These are phyloP conservation scores for Polymyxa betae DNA, from an alignment of 208 protist species.

Conservation along the genomic window DNA sequence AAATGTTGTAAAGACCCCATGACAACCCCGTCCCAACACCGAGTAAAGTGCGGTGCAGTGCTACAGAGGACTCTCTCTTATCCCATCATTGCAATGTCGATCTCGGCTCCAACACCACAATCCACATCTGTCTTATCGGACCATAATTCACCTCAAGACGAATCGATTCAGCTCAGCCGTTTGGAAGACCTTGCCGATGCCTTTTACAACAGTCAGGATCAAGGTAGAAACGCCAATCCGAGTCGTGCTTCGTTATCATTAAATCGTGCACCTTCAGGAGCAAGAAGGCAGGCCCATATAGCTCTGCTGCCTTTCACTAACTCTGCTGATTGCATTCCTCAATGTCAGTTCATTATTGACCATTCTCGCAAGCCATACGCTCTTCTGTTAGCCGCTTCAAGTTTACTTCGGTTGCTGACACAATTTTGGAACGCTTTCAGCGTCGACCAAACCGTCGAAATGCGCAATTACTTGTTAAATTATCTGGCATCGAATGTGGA, in stretches of 20 bases:
- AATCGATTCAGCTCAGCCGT: background rate
- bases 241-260: background rate
- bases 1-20: no score
- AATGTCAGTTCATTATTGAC: slow-evolving; percentile 16
- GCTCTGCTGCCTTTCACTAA: background rate
- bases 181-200: background rate
- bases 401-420: slow-evolving; percentile 21
- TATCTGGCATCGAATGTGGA: background rate
- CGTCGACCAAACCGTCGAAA: slow-evolving; percentile 35
- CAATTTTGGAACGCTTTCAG: slow-evolving; percentile 47
- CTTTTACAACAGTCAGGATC: background rate
- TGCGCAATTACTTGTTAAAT: slow-evolving; percentile 40
- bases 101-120: no score
- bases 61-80: no score
- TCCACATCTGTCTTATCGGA: background rate
- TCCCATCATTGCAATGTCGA: no score
- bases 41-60: no score
- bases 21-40: no score
- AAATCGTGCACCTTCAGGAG: background rate
- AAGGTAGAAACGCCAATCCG: background rate
- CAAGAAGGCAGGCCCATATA: background rate
- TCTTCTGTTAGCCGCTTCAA: slow-evolving; percentile 9
- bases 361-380: slow-evolving; percentile 19
- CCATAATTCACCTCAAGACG: background rate
- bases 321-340: background rate